A percentile compares a stretch with the other conserved stretches of the same genome.
Evolutionary conservation across 345 rosid species (phyloP).

Genomic region (Trapa bicornis): DNA sequence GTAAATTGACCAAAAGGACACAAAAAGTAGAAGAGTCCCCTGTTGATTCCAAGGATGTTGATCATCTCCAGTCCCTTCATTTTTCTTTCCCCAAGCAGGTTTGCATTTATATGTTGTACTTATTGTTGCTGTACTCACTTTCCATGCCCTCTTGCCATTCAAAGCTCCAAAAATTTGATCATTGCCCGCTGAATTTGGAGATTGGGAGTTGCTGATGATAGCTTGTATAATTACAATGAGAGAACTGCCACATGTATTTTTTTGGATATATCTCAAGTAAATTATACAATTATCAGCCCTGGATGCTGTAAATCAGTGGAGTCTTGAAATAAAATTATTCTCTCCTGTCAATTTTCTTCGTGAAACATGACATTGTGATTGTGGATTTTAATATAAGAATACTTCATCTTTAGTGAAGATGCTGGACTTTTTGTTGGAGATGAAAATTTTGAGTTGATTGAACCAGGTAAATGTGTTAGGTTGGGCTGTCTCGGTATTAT

Average conservation of each 20-base stretch:
- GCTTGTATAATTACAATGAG: too few species aligned
- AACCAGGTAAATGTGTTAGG: neutral
- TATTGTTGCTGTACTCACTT: neutral
- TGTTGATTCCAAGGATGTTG: conserved; percentile 13
- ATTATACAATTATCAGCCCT: neutral
- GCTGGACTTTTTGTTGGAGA: neutral
- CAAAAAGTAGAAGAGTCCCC: conserved; percentile 7
- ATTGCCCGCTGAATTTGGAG: neutral
- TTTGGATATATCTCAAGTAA: neutral
- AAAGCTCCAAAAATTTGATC: neutral
- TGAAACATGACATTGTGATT: neutral
- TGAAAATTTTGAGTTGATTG: neutral
- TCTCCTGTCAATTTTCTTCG: neutral
- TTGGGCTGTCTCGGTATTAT: neutral
- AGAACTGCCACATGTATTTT: neutral
- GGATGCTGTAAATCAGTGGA: neutral
- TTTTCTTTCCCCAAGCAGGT: conserved; percentile 40
- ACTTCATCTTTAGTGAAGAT: neutral
- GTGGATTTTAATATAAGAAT: neutral
- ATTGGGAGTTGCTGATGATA: neutral
- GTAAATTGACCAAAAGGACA: conserved; percentile 27
- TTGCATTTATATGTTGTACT: neutral
- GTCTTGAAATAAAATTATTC: neutral
- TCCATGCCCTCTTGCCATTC: neutral
- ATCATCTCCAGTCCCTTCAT: conserved; percentile 30